These are phyloP conservation scores for Cytauxzoon felis DNA, from an alignment of 169 alveolate genomes.

Conservation along the genomic window DNA sequence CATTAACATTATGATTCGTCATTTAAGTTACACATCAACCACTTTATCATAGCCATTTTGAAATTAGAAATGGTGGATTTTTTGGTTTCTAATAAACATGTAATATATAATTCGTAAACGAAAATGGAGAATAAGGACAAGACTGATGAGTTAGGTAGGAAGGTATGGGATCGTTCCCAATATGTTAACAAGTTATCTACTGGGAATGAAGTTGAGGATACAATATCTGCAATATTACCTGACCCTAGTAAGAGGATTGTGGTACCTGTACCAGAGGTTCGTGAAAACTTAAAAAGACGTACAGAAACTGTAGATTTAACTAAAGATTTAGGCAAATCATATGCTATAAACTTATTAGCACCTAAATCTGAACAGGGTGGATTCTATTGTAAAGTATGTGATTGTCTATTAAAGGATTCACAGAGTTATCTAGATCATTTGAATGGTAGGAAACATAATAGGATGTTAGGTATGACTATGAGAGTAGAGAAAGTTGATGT, in stretches of 20 bases:
- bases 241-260: constrained; percentile 49
- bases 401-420: constrained; percentile 82
- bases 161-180: constrained; percentile 75
- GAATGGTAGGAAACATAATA: constrained; percentile 87
- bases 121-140: too few species aligned
- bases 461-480: constrained; percentile 90
- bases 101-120: too few species aligned
- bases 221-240: constrained; percentile 59
- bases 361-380: constrained; percentile 84
- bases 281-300: constrained; percentile 74
- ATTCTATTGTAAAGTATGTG: constrained; percentile 82
- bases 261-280: constrained; percentile 66
- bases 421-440: constrained; percentile 88
- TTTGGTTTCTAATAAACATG: too few species aligned
- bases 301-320: constrained; percentile 67
- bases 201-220: constrained; percentile 68
- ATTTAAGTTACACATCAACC: too few species aligned
- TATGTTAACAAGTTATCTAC: constrained; percentile 58
- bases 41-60: too few species aligned
- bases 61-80: too few species aligned
- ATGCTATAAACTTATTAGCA: constrained; percentile 72
- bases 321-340: constrained; percentile 75
- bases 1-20: too few species aligned
- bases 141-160: constrained; percentile 72
- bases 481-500: constrained; percentile 84